These are phyloP conservation scores for Musa itinerans DNA, from an alignment of 176 grass and related monocot genomes.

Conservation along the genomic window DNA sequence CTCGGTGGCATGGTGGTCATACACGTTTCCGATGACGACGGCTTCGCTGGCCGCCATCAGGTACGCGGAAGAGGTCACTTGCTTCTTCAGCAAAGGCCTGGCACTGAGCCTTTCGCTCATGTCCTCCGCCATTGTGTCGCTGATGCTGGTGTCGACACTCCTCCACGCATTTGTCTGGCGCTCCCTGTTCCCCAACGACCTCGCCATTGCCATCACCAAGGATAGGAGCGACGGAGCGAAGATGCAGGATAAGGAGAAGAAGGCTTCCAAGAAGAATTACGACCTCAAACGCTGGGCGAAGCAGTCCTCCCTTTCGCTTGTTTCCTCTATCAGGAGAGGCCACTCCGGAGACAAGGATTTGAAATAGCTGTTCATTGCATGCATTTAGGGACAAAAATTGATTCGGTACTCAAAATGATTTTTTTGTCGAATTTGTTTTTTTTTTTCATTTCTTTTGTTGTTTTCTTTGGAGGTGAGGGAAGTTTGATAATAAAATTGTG, in stretches of 20 bases:
- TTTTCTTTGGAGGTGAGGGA: too few relatives aligned
- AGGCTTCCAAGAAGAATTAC: constrained; percentile 34
- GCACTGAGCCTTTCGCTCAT: constrained; percentile 76
- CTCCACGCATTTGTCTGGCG: constrained; percentile 77
- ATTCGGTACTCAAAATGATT: too few relatives aligned
- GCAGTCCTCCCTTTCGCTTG: constrained; percentile 67
- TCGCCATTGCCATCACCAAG: constrained; percentile 96
- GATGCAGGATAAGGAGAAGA: constrained; percentile 49
- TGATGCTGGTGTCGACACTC: constrained; percentile 77
- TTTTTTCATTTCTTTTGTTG: too few relatives aligned
- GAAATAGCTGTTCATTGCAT: neutral
- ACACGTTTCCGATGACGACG: constrained; percentile 98
- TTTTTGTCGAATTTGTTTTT: too few relatives aligned
- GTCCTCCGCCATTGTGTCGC: constrained; percentile 83
- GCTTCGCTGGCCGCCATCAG: constrained; percentile 72
- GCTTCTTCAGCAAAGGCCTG: constrained; percentile 66
- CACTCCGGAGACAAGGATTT: constrained; percentile 55
- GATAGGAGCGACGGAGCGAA: constrained; percentile 24
- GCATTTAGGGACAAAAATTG: neutral
- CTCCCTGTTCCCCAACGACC: constrained; percentile 87
- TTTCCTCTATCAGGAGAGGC: constrained; percentile 75
- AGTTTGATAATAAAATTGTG: too few relatives aligned
- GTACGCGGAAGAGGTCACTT: constrained; percentile 83
- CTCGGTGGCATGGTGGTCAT: constrained; percentile 97
- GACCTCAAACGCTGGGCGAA: constrained; percentile 88